Evolutionary conservation across 225 moss, liverwort and hornwort species (phyloP).

Genomic region (Pleurozium schreberi): DNA sequence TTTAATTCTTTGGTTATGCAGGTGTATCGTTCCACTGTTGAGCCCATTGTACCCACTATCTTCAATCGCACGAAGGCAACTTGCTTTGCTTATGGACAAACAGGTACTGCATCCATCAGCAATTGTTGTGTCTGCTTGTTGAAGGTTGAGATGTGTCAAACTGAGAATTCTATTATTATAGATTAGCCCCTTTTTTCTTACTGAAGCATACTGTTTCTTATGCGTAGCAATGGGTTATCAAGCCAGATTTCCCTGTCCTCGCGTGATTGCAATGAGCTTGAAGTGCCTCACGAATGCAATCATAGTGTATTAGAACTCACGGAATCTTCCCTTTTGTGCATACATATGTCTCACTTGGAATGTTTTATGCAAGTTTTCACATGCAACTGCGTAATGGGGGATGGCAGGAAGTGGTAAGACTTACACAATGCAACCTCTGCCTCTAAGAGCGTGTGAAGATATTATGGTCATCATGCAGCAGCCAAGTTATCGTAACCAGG

Average conservation of each 20-base stretch:
- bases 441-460: slow-evolving; percentile 94
- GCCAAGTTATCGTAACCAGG: slow-evolving; percentile 71
- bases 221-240: background rate
- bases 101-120: slow-evolving; percentile 37
- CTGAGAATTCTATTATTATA: background rate
- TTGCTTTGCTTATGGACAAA: slow-evolving; percentile 99
- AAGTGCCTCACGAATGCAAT: background rate
- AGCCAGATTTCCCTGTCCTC: background rate
- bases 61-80: slow-evolving; percentile 98
- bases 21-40: slow-evolving; percentile 97
- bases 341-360: background rate
- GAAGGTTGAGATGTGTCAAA: background rate
- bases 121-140: background rate
- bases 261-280: background rate
- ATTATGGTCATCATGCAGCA: slow-evolving; percentile 94
- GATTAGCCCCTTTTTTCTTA: background rate
- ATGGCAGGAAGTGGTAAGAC: slow-evolving; percentile 99
- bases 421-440: slow-evolving; percentile 99
- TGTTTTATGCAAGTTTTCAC: background rate
- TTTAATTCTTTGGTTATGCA: slow-evolving; percentile 12
- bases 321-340: background rate
- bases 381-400: background rate
- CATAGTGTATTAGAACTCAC: background rate
- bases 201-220: background rate
- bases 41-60: slow-evolving; percentile 97